Conservation (phyloP, 1,284 basidiomycete genomes). For the Stereum hirsutum region DNA sequence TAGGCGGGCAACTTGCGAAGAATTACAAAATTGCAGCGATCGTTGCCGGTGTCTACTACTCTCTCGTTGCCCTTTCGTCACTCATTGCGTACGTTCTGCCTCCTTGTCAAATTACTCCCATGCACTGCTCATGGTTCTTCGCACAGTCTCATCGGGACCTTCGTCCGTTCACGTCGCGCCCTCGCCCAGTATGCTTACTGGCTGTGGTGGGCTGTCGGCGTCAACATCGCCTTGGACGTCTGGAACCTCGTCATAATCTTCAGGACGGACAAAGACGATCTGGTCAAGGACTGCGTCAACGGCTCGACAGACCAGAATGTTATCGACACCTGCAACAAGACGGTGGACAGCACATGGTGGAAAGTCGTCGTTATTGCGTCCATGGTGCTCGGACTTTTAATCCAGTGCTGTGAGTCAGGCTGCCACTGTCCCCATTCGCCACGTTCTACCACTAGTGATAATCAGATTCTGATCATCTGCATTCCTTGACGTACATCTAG, state of each 20-base stretch:
- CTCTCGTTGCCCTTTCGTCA: conserved; percentile 5
- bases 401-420: conserved; percentile 12
- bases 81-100: conserved; percentile 9
- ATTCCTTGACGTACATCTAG: not conserved
- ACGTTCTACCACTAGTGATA: not conserved
- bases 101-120: not conserved
- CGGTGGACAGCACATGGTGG: not conserved
- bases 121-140: not conserved
- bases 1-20: too few relatives aligned
- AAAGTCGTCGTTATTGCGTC: conserved; percentile 6
- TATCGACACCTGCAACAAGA: conserved; percentile 6
- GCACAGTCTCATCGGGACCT: conserved; percentile 9
- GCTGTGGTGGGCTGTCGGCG: conserved; percentile 6
- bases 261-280: conserved; percentile 2
- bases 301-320: conserved; percentile 7
- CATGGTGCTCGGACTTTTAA: conserved; percentile 14
- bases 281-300: conserved; percentile 10
- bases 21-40: conserved; percentile 2
- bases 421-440: not conserved
- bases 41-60: conserved; percentile 2
- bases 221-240: conserved; percentile 8
- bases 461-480: not conserved
- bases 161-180: conserved; percentile 6
- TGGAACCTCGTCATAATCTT: conserved; percentile 7
- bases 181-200: conserved; percentile 9